Base-by-base conservation (phyloP, 2,329 filamentous ascomycete species). In the Paramyrothecium sp. region DNA sequence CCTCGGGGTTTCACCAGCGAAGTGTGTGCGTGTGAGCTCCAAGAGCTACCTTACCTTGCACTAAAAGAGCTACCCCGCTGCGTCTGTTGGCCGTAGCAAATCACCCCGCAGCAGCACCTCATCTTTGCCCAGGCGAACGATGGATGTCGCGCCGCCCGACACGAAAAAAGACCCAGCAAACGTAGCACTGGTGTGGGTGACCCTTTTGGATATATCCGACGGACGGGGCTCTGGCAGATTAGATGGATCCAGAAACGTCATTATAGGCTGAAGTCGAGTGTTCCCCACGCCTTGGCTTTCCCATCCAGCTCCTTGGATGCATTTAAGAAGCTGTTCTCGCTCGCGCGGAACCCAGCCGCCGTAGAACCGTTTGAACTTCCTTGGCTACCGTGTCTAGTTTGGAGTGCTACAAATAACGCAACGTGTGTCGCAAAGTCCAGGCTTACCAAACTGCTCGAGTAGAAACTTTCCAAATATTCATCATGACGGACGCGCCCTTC, bases 401-500 rank as follows among this genome's bases (percentile, higher is more conserved):
- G 26, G 26, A 30, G 26, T 5, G 26, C 26, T 10, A 10, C 26
- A 30, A 30, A 30, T 30, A 30, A 30, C 26, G 26, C 26, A 30
- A 30, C 10, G 5, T 30, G 26, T 10, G 26, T 30, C 26, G 26
- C 26, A 30, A 30, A 30, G 26, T 30, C 10, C 5, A 30, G 26
- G 10, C 10, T 30, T 10, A 30, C 26, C 4, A 30, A 30, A 30
- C 4, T 5, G 26, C 10, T 30, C 26, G 26, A 30, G 26, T 5
- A 10, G 26, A 30, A 30, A 5, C 26, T 5, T 10, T 10, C 26
- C 26, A 30, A 30, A 30, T 30, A 30, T 10, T 33, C 59, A 63
- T 46, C 58, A 81, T 81, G 77, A 63, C 77, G 46, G 71, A 81
- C 69, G 75, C 80, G 41, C 71, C 81, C 48, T 83, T 88, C 67